phyloP scores from a whole-genome alignment of 2,329 filamentous ascomycete genomes.

The Cryphonectria japonica region DNA sequence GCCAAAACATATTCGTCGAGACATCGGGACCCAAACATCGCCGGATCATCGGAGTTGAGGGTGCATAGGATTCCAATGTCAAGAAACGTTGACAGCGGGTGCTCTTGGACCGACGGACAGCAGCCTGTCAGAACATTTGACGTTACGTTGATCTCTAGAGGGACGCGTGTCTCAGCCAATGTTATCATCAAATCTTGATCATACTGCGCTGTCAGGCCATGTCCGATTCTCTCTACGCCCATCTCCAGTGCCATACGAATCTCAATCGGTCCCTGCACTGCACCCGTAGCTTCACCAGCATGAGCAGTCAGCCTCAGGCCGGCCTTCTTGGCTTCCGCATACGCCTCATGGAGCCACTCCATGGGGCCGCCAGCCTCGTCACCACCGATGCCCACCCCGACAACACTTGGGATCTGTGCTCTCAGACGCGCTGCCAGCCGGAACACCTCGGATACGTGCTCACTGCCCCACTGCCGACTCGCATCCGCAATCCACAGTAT shows the following conservation, averaged over 20 bases:
- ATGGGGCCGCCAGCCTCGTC: constrained; percentile 27
- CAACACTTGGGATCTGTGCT: constrained; percentile 24
- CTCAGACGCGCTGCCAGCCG: constrained; percentile 25
- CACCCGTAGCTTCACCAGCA: constrained; percentile 30
- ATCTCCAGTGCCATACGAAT: constrained; percentile 28
- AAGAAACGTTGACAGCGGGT: constrained; percentile 24
- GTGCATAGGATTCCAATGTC: constrained; percentile 19
- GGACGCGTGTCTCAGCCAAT: constrained; percentile 19
- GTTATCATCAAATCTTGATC: constrained; percentile 25
- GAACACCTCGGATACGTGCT: constrained; percentile 24
- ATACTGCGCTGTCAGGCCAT: constrained; percentile 29
- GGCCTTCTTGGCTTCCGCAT: constrained; percentile 24
- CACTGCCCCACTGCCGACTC: constrained; percentile 25
- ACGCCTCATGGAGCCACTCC: constrained; percentile 27
- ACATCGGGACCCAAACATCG: constrained; percentile 30
- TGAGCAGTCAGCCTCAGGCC: constrained; percentile 29
- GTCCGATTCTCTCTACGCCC: constrained; percentile 29
- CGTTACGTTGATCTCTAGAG: constrained; percentile 30
- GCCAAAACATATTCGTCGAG: constrained; percentile 30
- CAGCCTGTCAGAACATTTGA: constrained; percentile 29
- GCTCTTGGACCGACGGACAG: constrained; percentile 24
- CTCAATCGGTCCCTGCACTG: constrained; percentile 25
- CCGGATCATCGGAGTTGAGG: constrained; percentile 29
- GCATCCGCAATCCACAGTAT: constrained; percentile 29
- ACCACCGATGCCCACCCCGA: constrained; percentile 30